Base-by-base conservation (phyloP, 768 basidiomycete species). In the Boletellus sp. region DNA sequence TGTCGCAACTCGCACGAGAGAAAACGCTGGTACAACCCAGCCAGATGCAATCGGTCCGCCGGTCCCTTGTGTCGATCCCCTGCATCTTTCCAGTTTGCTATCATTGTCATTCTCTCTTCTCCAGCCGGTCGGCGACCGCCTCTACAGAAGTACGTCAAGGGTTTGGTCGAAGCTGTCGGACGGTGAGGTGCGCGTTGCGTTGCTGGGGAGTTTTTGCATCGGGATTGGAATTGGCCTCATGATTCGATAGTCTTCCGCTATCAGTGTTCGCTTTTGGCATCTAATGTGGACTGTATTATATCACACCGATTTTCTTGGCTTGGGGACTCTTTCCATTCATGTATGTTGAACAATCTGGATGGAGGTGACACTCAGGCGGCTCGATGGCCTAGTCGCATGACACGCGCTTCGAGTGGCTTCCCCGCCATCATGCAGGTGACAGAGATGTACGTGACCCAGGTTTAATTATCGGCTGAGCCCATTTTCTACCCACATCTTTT, bases 51-150 rank as follows among this genome's bases (percentile, higher is more conserved):
- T 55, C 43, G n/a, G 37, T 26, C 48, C 51, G 17, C 50, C 63
- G 13, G 34, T 43, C 13, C 67, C 70, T n/a, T 62, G 65, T 16
- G 76, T 83, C 51, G 85, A 87, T 54, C 86, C 85, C 1, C 65
- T 88, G 15, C 83, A 87, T 61, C 61, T 87, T 32, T 83, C 84
- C 1, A 84, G 83, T 6, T 65, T 87, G 26, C 13, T 87, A 7
- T 59, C 79, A 41, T 77, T 84, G 57, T 81, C 85, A 1, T 50
- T 84, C 23, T 86, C 85, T 9, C 72, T 87, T 22, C 54, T 87
- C 9, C 74, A 71, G 0, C 83, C 83, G 3, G 54, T 72, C 32
- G 68, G 62, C 43, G 51, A 57, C 17, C 58, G 59, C 15, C 43
- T 76, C 3, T 52, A 46, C 20, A 63, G 56, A 48, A 53, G 41